phyloP scores from a whole-genome alignment of 192 early-diverging fungal genomes.

The Gaertneriomyces sp. region DNA sequence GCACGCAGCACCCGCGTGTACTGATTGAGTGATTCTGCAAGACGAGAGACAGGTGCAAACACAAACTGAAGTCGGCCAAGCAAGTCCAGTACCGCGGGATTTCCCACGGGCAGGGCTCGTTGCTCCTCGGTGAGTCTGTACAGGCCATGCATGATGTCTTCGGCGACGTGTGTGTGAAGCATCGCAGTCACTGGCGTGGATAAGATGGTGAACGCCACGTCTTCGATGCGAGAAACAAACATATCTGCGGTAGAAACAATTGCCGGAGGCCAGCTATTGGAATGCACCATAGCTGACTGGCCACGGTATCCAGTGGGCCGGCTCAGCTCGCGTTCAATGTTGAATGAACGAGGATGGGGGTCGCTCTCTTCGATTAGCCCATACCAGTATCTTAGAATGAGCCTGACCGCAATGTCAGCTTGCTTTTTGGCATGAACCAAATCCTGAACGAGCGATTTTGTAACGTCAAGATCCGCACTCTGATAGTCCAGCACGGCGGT shows the following conservation, averaged over 20 bases:
- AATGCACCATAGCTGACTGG: conserved; percentile 39
- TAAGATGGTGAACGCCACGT: conserved; percentile 49
- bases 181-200: conserved; percentile 50
- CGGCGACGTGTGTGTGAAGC: conserved; percentile 44
- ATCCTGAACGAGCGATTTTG: conserved; percentile 31
- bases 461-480: conserved; percentile 31
- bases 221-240: conserved; percentile 51
- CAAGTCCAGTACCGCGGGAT: conserved; percentile 59
- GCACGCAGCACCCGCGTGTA: conserved; percentile 25
- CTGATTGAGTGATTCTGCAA: conserved; percentile 54
- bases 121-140: conserved; percentile 60
- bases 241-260: conserved; percentile 56
- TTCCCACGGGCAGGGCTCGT: conserved; percentile 53
- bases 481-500: conserved; percentile 26
- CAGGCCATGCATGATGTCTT: conserved; percentile 61
- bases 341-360: too few relatives aligned
- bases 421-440: conserved; percentile 34
- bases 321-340: too few relatives aligned
- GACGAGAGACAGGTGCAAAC: conserved; percentile 57
- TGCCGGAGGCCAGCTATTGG: conserved; percentile 65
- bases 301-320: not conserved
- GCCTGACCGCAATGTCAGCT: conserved; percentile 33
- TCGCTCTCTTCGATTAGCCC: conserved; percentile 11
- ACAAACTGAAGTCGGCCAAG: conserved; percentile 56
- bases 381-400: conserved; percentile 33